Conservation (phyloP, 176 grass and related monocot species). For the Carex littledalei region DNA sequence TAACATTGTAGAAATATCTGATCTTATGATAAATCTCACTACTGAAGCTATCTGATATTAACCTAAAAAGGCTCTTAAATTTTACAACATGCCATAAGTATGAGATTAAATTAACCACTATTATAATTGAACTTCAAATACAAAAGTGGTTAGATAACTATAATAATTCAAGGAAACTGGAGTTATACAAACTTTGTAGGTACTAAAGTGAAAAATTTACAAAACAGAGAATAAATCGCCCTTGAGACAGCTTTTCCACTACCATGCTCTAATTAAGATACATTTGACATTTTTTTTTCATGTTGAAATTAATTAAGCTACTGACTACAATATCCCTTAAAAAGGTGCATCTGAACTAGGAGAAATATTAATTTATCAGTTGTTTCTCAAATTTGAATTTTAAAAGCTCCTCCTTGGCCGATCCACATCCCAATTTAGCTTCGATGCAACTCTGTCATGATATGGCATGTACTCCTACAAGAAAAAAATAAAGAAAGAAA, state of each 20-base stretch:
- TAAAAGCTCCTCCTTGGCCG: constrained; percentile 35
- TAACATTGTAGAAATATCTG: neutral
- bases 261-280: constrained; percentile 8
- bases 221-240: constrained; percentile 15
- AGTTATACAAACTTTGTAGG: constrained; percentile 25
- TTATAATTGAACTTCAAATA: neutral
- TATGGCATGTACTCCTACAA: constrained; percentile 80
- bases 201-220: constrained; percentile 23
- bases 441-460: constrained; percentile 78
- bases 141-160: constrained; percentile 4
- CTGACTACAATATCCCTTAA: constrained; percentile 10
- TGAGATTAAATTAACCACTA: neutral
- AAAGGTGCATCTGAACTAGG: neutral
- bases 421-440: constrained; percentile 79
- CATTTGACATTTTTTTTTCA: constrained; percentile 1
- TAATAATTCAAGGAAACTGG: constrained; percentile 18
- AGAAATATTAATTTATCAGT: neutral
- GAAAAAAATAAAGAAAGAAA: neutral
- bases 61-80: neutral
- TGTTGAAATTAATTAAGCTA: constrained; percentile 18
- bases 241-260: neutral
- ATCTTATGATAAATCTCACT: neutral
- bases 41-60: neutral
- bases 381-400: constrained; percentile 6
- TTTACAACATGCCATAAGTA: neutral